Base-by-base conservation (phyloP, 192 early-diverging fungal species). In the Lunasporangiospora selenospora region DNA sequence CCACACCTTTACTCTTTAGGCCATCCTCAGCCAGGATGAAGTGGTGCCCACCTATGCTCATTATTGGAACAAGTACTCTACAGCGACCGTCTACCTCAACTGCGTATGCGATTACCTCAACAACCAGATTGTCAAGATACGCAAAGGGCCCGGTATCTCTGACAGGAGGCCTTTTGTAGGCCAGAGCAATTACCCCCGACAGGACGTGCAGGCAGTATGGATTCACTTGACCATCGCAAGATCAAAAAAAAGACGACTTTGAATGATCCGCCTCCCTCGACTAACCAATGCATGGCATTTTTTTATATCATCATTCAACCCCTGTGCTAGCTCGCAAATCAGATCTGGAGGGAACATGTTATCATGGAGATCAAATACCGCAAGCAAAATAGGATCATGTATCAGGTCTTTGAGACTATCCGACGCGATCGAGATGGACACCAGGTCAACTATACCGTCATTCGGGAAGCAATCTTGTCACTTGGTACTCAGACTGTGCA, bases 71-170 rank as follows among this genome's bases (percentile, higher is more conserved):
- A 60, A 79, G 40, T 94, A 88, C 61, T 75, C 67, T 15, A 43
- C 83, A 11, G 89, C 91, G n/a, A 64, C 90, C 0, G 48, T 56
- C 29, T 87, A 82, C 61, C 71, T 82, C 11, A 81, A 88, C 63
- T 47, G 43, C 21, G 77, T 86, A 2, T 94, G 93, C 60, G 85
- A 89, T 18, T 91, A 90, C 57, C 80, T 94, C 40, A 92, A 94
- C 61, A 73, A 84, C 23, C 73, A 83, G 27, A 80, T 86, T 18
- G 49, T 78, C 16, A 59, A 80, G 30, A 59, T 64, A 65, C 51
- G 40, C 38, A 42, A 81, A 70, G 77, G 78, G 27, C 39, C 57
- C 4, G 52, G 61, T 8, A 29, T 44, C 13, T 57, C 34, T 34
- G 67, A 67, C 24, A 76, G 77, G 54, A 49, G 75, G 38, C 58